These are phyloP conservation scores for Pyrrhoderma noxium DNA, from an alignment of 1,284 basidiomycete genomes.

Conservation along the genomic window DNA sequence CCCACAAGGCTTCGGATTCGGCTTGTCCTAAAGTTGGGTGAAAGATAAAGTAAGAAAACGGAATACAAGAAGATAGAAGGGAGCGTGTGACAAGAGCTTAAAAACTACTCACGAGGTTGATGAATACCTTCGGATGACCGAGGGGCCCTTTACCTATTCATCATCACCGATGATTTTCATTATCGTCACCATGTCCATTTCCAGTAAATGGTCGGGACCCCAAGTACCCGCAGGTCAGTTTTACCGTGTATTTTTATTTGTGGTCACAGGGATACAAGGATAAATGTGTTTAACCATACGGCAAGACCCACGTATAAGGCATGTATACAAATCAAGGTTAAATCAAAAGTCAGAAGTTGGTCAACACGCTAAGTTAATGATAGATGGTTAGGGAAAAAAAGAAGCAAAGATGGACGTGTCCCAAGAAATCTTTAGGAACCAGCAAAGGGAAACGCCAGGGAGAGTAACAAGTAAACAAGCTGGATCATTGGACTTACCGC, in stretches of 20 bases:
- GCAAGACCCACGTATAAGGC: too few species aligned
- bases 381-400: not conserved
- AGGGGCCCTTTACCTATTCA: constrained; percentile 83
- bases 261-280: too few species aligned
- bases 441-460: not conserved
- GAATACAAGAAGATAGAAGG: constrained; percentile 16
- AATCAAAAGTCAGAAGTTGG: too few species aligned
- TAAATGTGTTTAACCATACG: too few species aligned
- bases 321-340: too few species aligned
- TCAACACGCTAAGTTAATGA: too few species aligned
- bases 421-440: not conserved
- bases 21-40: constrained; percentile 50
- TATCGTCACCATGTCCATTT: too few species aligned
- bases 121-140: constrained; percentile 94
- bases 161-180: too few species aligned
- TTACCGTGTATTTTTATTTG: not conserved
- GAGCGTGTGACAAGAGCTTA: not conserved
- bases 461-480: not conserved
- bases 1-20: constrained; percentile 74
- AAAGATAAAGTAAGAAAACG: constrained; percentile 17
- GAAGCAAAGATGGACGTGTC: not conserved
- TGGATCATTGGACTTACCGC: constrained; percentile 59
- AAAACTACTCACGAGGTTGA: constrained; percentile 72
- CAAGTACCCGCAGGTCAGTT: not conserved
- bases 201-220: not conserved